Percentiles rank a stretch among this genome's conserved stretches.
Conservation (phyloP, 192 early-diverging fungal genomes). For the Backusella parvicylindrica region DNA sequence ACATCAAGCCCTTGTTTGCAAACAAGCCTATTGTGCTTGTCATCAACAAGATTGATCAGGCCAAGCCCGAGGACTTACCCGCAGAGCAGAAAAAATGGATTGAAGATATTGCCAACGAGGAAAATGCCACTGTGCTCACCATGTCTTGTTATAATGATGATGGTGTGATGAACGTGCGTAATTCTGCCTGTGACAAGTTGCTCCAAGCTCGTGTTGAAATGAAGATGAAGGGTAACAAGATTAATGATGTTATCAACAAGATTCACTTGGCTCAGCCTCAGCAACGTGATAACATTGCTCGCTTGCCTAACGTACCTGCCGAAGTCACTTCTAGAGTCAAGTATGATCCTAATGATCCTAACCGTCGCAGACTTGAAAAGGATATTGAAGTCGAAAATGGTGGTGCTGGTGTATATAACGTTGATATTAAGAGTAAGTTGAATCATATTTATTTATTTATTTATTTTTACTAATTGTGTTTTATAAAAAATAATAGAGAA, state of each 20-base stretch:
- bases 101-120: slow-evolving; percentile 65
- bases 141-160: slow-evolving; percentile 92
- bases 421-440: slow-evolving; percentile 82
- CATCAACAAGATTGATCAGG: slow-evolving; percentile 93
- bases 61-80: slow-evolving; percentile 72
- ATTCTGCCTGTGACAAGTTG: slow-evolving; percentile 90
- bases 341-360: slow-evolving; percentile 80
- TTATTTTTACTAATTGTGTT: neutral
- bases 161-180: slow-evolving; percentile 96
- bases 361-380: slow-evolving; percentile 78
- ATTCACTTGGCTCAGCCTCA: slow-evolving; percentile 91
- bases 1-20: slow-evolving; percentile 97
- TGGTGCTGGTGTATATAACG: slow-evolving; percentile 95
- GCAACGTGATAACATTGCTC: slow-evolving; percentile 78
- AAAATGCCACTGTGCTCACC: slow-evolving; percentile 70
- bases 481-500: slow-evolving; percentile 58
- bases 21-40: slow-evolving; percentile 97
- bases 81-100: slow-evolving; percentile 71
- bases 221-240: slow-evolving; percentile 91
- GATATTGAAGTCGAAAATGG: slow-evolving; percentile 89
- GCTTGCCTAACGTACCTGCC: slow-evolving; percentile 84
- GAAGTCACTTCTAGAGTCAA: slow-evolving; percentile 62
- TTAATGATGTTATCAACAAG: slow-evolving; percentile 91
- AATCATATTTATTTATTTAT: neutral
- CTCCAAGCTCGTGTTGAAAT: slow-evolving; percentile 89